phyloP scores from a whole-genome alignment of 352 stramenopile genomes.

The Lagenidium sp. region DNA sequence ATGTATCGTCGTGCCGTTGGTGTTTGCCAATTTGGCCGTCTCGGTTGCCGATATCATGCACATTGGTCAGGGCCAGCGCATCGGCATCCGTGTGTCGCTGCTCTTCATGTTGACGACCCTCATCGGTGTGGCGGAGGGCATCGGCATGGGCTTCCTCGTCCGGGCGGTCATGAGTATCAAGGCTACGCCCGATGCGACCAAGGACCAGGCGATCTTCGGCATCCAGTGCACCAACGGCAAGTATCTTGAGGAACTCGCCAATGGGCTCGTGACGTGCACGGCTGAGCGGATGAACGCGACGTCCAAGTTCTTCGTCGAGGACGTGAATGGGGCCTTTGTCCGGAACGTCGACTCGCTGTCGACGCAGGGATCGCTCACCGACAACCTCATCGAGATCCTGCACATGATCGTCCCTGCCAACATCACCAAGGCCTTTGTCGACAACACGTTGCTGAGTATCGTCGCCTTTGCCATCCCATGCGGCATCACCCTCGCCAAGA shows the following conservation, averaged over 20 bases:
- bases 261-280: conserved; percentile 52
- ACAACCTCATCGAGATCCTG: conserved; percentile 56
- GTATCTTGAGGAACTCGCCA: conserved; percentile 42
- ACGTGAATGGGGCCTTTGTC: conserved; percentile 47
- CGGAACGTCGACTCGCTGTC: conserved; percentile 31
- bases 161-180: conserved; percentile 30
- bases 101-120: conserved; percentile 39
- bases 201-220: conserved; percentile 42
- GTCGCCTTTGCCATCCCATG: conserved; percentile 61
- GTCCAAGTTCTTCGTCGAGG: conserved; percentile 43
- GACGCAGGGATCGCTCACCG: conserved; percentile 30
- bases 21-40: conserved; percentile 73
- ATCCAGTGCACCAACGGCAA: conserved; percentile 69
- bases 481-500: conserved; percentile 51
- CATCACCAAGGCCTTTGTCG: conserved; percentile 61
- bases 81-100: conserved; percentile 31
- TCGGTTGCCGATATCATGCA: conserved; percentile 55
- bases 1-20: conserved; percentile 71
- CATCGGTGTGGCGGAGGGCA: conserved; percentile 37
- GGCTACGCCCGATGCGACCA: conserved; percentile 12
- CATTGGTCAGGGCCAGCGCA: conserved; percentile 29
- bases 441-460: conserved; percentile 56
- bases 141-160: conserved; percentile 42
- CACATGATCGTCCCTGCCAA: conserved; percentile 58
- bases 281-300: conserved; percentile 19